Percentiles rank a stretch among this genome's conserved stretches.
These are phyloP conservation scores for Colletotrichum paranaense DNA, from an alignment of 2,329 filamentous ascomycete species.

Conservation along the genomic window DNA sequence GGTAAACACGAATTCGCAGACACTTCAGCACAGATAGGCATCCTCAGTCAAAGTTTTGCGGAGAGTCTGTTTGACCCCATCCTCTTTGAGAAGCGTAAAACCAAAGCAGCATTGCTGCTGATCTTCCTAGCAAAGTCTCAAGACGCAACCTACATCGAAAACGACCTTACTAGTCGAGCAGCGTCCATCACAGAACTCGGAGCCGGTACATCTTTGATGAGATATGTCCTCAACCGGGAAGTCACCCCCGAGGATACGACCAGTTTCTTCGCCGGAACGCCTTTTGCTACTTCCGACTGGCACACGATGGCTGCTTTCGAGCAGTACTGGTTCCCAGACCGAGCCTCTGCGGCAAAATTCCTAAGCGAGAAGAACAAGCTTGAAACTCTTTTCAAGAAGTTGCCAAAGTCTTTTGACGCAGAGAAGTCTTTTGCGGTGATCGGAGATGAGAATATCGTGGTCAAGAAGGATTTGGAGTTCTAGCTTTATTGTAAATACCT, in stretches of 20 bases:
- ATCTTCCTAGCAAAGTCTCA: not conserved
- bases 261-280: slow-evolving; percentile 3
- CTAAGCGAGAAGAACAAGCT: not conserved
- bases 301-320: not conserved
- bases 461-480: not conserved
- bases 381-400: not conserved
- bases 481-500: not conserved
- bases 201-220: not conserved
- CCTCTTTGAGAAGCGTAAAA: not conserved
- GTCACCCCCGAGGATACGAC: not conserved
- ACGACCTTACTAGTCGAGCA: not conserved
- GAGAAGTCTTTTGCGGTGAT: not conserved
- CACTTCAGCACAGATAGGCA: not conserved
- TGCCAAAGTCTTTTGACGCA: not conserved
- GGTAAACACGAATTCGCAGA: slow-evolving; percentile 5
- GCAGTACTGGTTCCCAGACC: slow-evolving; percentile 11
- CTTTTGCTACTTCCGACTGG: slow-evolving; percentile 1
- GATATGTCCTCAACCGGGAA: not conserved
- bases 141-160: not conserved
- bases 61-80: not conserved
- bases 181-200: not conserved
- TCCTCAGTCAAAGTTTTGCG: not conserved
- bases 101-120: not conserved
- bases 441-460: not conserved
- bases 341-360: not conserved